Evolutionary conservation across 192 early-diverging fungal species (phyloP), one percentile per base, ranked within the genome.

Genomic region (Linnemannia elongata): DNA sequence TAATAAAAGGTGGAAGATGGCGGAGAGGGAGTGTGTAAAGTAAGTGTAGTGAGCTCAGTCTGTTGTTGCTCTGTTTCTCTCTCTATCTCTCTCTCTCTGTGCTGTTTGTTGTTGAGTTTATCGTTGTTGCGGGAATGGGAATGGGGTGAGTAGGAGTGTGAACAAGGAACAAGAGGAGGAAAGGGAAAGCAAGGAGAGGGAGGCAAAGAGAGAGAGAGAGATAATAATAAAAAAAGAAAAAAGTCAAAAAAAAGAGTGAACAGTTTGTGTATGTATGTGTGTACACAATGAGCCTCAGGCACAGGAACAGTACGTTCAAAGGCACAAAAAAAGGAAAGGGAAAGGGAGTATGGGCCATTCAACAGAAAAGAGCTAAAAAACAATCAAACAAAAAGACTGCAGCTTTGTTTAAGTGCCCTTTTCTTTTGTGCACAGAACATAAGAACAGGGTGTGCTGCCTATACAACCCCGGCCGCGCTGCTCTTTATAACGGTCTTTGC

Each of bases 211-310:
- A 36, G 55, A 47, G 42, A 75, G 7, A n/a, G 35, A 38, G 18
- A 63, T 4, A 55, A 72, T 39, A 39, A 39, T 57, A 30, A 79
- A 54, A 39, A 71, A 72, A 39, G 55, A 72, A 72, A 30, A 79
- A 54, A 39, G 35, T 39, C 18, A 79, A 36, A 39, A 45, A 44
- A 71, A 24, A 4, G 15, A 12, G 10, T 47, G 45, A 0, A 49
- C n/a, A 15, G 13, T 49, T 10, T 49, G 47, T 49, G 12, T 49
- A 15, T 49, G 47, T 49, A 17, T 49, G 27, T 52, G 66, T 18
- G 70, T n/a, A n/a, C n/a, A n/a, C n/a, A 57, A 45, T 33, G 77
- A 33, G 70, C 47, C 12, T 18, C 49, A 52, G 49, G 49, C 49
- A 52, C 49, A 52, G 49, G 49, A 52, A 71, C n/a, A 52, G 52